Base-by-base conservation (phyloP, 352 stramenopile species). In the Stephanocyclus meneghinianus region DNA sequence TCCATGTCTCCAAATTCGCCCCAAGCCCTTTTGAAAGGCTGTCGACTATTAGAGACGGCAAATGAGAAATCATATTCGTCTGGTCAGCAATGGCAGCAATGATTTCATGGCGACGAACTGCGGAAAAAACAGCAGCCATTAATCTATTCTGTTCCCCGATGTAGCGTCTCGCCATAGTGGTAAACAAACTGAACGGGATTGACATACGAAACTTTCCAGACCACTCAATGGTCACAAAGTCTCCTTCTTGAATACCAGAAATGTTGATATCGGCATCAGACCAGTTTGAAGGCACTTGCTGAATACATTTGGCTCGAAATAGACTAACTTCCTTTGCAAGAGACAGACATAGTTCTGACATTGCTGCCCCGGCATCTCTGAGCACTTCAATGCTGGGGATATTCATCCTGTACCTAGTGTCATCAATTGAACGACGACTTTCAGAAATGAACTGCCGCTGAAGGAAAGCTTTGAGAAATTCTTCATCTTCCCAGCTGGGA, bases 371-470 rank as follows among this genome's bases (percentile, higher is more conserved):
- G 56, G 86, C 85, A 70, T 91, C 86, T 59, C 90, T 88, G 1
- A 94, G 71, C 59, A 75, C 68, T 77, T 94, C 89, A 66, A 94
- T 92, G 67, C 72, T 87, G 16, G 79, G 71, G 13, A 53, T 62
- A 48, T 71, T 79, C 66, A 71, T 72, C 7, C 51, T 82, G 63
- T 82, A 78, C 53, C 73, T 71, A 10, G 57, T 73, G 16, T 66
- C 69, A 18, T 71, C 66, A 42, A 63, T n/a, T 44, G 74, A 56
- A 40, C 71, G 67, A 48, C 86, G 74, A 71, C 71, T 88, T 69
- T 92, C 87, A 18, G 87, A 83, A 63, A 94, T 93, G 61, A 94
- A 87, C 63, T 94, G 89, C 18, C 89, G 71, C 70, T 94, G 89
- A 29, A 93, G 78, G 60, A 92, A 93, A 15, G 77, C 65, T 65